phyloP scores from a whole-genome alignment of 2,329 filamentous ascomycete species.

The Paraphaeosphaeria minitans region DNA sequence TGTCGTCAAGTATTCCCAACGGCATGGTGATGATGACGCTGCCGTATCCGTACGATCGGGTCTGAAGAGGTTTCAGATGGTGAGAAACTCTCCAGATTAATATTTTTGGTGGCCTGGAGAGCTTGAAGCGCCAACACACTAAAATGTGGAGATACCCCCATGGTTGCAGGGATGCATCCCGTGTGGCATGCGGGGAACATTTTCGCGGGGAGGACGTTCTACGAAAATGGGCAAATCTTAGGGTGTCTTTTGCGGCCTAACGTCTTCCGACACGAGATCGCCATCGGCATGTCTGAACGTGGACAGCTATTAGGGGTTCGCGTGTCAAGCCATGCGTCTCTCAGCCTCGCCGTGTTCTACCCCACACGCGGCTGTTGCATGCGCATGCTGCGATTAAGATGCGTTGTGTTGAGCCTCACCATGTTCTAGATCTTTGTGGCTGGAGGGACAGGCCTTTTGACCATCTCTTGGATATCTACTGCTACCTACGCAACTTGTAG shows the following conservation, averaged over 20 bases:
- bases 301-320: neutral
- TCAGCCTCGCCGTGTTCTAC: neutral
- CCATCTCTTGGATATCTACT: neutral
- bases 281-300: constrained; percentile 3
- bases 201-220: neutral
- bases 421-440: neutral
- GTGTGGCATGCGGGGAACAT: constrained; percentile 1
- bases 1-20: constrained; percentile 28
- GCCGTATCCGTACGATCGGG: neutral
- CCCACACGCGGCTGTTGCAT: constrained; percentile 1
- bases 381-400: neutral
- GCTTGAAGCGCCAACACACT: neutral
- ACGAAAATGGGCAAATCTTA: neutral
- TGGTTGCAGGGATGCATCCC: neutral
- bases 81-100: neutral
- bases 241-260: neutral
- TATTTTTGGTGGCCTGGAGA: neutral
- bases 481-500: neutral
- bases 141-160: constrained; percentile 7
- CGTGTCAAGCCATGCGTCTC: neutral
- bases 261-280: neutral
- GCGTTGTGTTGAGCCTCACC: neutral
- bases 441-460: neutral
- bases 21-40: constrained; percentile 22
- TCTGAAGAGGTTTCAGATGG: neutral